Conservation (phyloP, 2,329 filamentous ascomycete genomes). For the Talaromyces sp. region DNA sequence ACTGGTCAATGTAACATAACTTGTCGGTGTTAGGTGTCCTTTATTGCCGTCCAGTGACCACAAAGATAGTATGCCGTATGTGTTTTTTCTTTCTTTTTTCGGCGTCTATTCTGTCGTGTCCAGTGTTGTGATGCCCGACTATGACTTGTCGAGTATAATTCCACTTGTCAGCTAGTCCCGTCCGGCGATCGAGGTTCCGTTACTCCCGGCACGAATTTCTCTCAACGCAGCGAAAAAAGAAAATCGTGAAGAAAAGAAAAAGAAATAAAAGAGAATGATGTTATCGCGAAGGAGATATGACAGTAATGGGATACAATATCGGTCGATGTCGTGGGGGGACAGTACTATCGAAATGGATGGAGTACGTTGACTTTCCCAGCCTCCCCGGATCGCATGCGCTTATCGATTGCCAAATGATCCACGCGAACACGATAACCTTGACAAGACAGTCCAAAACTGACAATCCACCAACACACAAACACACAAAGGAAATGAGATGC, state of each 20-base stretch:
- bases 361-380: conserved; percentile 10
- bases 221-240: background rate
- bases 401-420: conserved; percentile 18
- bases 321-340: conserved; percentile 16
- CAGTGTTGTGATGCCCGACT: background rate
- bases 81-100: background rate
- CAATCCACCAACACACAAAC: conserved; percentile 14
- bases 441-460: conserved; percentile 12
- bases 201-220: background rate
- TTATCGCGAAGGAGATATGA: conserved; percentile 15
- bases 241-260: conserved; percentile 8
- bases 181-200: conserved; percentile 1
- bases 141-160: background rate
- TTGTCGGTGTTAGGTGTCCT: background rate
- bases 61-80: background rate
- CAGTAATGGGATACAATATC: conserved; percentile 15
- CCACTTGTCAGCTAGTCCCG: conserved; percentile 2
- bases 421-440: conserved; percentile 15
- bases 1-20: conserved; percentile 4
- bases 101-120: background rate
- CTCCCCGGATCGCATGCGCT: conserved; percentile 17
- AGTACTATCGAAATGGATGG: background rate
- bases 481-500: conserved; percentile 18
- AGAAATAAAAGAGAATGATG: conserved; percentile 11
- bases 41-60: background rate